Percentiles rank a stretch among this genome's conserved stretches.
Evolutionary conservation across 495 filamentous ascomycete genomes (phyloP).

Genomic region (Collariella sp.): DNA sequence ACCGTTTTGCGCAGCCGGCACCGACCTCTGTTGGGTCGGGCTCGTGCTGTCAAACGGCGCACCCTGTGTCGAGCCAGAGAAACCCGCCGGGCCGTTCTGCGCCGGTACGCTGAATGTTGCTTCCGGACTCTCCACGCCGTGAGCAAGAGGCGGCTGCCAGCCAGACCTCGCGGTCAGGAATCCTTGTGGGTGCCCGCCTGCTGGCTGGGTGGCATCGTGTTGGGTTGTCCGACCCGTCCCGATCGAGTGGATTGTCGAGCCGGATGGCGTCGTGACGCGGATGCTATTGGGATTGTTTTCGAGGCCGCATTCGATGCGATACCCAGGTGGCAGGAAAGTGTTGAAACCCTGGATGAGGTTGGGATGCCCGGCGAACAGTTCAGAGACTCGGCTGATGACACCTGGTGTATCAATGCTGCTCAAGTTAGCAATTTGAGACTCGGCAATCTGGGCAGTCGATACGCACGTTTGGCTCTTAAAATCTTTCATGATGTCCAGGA

Average conservation of each 20-base stretch:
- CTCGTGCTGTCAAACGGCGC: conserved; percentile 44
- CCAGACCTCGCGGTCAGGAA: conserved; percentile 31
- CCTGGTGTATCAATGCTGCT: conserved; percentile 91
- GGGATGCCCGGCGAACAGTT: conserved; percentile 93
- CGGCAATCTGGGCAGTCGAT: neutral
- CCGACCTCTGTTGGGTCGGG: conserved; percentile 70
- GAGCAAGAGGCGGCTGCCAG: conserved; percentile 48
- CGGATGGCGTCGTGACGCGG: conserved; percentile 92
- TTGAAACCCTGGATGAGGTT: conserved; percentile 98
- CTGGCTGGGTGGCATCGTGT: conserved; percentile 33
- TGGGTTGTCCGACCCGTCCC: conserved; percentile 37
- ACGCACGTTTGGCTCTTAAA: conserved; percentile 96
- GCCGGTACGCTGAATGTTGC: conserved; percentile 44
- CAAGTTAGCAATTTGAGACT: conserved; percentile 5
- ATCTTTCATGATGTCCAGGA: conserved; percentile 99
- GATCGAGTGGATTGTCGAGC: conserved; percentile 52
- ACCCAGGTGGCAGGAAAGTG: conserved; percentile 94
- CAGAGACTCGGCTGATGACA: conserved; percentile 93
- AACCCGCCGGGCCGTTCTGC: conserved; percentile 35
- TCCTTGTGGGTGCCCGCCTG: conserved; percentile 26
- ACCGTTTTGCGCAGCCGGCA: conserved; percentile 66
- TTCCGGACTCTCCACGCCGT: conserved; percentile 48
- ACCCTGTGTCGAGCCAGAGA: conserved; percentile 38
- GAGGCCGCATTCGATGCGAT: conserved; percentile 91
- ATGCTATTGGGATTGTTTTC: conserved; percentile 91